phyloP scores from a whole-genome alignment of 2,329 filamentous ascomycete genomes.

The Neospermospora avenae region DNA sequence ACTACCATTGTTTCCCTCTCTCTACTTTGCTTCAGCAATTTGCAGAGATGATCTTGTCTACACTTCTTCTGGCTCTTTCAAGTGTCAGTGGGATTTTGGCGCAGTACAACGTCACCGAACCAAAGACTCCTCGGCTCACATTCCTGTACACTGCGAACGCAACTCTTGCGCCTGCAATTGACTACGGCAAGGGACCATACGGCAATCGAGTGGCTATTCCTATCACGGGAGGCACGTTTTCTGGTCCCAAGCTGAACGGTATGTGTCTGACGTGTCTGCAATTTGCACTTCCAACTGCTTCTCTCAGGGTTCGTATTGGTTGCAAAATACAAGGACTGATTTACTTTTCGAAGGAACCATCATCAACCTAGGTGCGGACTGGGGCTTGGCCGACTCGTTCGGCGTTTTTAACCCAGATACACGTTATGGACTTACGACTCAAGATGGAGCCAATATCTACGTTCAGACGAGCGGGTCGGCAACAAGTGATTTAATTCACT shows the following conservation, averaged over 20 bases:
- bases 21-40: not conserved
- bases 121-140: not conserved
- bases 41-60: not conserved
- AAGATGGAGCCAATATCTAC: slow-evolving; percentile 15
- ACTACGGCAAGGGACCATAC: not conserved
- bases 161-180: not conserved
- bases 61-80: not conserved
- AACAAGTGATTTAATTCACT: not conserved
- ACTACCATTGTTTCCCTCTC: not conserved
- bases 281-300: not conserved
- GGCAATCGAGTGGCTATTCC: not conserved
- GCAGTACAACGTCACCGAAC: not conserved
- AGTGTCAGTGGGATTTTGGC: not conserved
- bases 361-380: slow-evolving; percentile 11
- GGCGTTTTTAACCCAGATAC: slow-evolving; percentile 9
- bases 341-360: not conserved
- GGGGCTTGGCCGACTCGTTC: slow-evolving; percentile 1
- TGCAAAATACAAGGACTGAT: not conserved
- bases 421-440: slow-evolving; percentile 2
- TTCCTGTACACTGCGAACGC: not conserved
- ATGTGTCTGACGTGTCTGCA: not conserved
- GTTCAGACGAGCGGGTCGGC: slow-evolving; percentile 3
- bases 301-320: not conserved
- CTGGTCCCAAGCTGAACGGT: not conserved
- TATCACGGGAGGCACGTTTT: not conserved